These are phyloP conservation scores for Solanum ossicruentum DNA, from an alignment of 257 asterid species.

Conservation along the genomic window DNA sequence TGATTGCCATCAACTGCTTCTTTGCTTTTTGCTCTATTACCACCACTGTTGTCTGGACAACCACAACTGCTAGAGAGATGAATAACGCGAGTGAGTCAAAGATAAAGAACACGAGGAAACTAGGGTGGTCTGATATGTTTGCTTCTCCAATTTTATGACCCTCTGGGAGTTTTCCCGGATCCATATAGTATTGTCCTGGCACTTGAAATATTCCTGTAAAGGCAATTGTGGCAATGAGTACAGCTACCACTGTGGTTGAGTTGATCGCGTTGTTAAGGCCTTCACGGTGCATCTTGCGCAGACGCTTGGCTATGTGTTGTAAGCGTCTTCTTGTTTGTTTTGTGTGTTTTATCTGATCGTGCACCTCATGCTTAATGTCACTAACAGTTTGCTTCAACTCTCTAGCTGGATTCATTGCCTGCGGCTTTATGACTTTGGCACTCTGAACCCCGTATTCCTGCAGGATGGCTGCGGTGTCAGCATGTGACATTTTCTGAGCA, in stretches of 20 bases:
- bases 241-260: constrained; percentile 43
- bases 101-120: constrained; percentile 29
- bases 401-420: constrained; percentile 23
- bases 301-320: constrained; percentile 33
- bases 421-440: constrained; percentile 16
- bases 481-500: constrained; percentile 23
- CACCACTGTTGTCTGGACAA: constrained; percentile 41
- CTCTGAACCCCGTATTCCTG: constrained; percentile 21
- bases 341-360: constrained; percentile 29
- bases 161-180: constrained; percentile 11
- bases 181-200: constrained; percentile 34
- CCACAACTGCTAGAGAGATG: constrained; percentile 42
- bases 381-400: constrained; percentile 40
- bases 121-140: constrained; percentile 17
- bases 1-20: constrained; percentile 43
- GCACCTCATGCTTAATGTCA: constrained; percentile 44
- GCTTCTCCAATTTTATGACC: constrained; percentile 37
- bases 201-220: constrained; percentile 41
- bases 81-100: constrained; percentile 38
- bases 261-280: constrained; percentile 47
- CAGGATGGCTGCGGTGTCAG: constrained; percentile 11
- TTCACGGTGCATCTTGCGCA: constrained; percentile 34
- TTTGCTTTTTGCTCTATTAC: constrained; percentile 40
- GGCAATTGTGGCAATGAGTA: constrained; percentile 36
- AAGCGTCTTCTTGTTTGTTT: constrained; percentile 30